Base-by-base conservation (phyloP, 2,329 filamentous ascomycete genomes). In the Stachybotrys chartarum region DNA sequence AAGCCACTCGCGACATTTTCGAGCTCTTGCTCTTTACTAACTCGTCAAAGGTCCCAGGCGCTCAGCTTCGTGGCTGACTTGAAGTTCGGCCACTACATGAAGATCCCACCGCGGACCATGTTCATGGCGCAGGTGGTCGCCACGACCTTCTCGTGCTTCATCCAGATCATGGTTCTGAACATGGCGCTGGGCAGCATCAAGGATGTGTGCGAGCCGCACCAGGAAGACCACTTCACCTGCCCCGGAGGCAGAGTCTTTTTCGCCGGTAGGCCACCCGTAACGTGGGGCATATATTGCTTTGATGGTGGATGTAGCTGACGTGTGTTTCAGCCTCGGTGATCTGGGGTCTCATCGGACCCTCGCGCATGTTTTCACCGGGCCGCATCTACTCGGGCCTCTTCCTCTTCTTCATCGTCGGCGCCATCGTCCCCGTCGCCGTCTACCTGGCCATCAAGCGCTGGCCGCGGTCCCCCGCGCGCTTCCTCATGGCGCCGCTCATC, bases 41-140 rank as follows among this genome's bases (percentile, higher is more conserved):
- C n/a, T 11, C 30, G 3, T 24, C 1, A 11, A 44, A 72, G 70
- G 70, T 82, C 79, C 1, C 84, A 88, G 68, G 81, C 83, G 0
- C 75, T 88, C 44, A 79, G 76, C 60, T 88, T 88, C 64, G 76
- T 83, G 11, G 75, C 81, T 7, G 86, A 88, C 63, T 75, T 88
- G 59, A 88, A 88, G 64, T 83, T 87, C 49, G 86, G 83, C 6
- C 86, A 89, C 65, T 90, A 90, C 73, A 88, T 90, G 84, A 84
- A 84, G 68, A 82, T 84, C 10, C 85, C 85, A 0, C 85, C 84
- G 14, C 76, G 83, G 17, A 85, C 82, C 16, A 85, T 87, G 73
- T 88, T 88, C 70, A 76, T 80, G 70, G 77, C 78, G 5, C 85
- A 88, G 66, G 78, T 87, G 5, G 78, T 85, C 1, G 84, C 85